Conservation (phyloP, 2,329 filamentous ascomycete species). For the Colletotrichum musicola region DNA sequence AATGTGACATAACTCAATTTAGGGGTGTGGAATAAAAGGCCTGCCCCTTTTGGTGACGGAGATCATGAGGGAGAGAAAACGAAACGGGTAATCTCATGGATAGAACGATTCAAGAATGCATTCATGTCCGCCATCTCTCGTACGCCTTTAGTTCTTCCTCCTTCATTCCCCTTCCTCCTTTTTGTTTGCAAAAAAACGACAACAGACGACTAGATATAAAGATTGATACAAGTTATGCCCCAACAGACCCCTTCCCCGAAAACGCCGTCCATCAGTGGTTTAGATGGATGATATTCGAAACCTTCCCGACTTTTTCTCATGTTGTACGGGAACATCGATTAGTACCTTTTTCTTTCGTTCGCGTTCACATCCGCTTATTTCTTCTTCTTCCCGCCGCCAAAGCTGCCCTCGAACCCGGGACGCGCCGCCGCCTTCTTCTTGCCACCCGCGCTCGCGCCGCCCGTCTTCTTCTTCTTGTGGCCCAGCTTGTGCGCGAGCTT, state of each 20-base stretch:
- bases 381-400: conserved; percentile 68
- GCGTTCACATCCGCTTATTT: conserved; percentile 23
- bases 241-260: background rate
- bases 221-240: background rate
- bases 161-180: conserved; percentile 10
- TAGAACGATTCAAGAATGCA: conserved; percentile 36
- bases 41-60: background rate
- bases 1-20: too few species aligned
- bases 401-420: conserved; percentile 78
- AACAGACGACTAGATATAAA: too few species aligned
- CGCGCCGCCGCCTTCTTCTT: conserved; percentile 64
- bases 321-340: too few species aligned
- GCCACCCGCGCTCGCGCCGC: background rate
- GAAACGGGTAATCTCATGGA: conserved; percentile 19
- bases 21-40: too few species aligned
- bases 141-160: conserved; percentile 14
- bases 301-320: background rate
- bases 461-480: conserved; percentile 63
- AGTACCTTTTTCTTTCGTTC: conserved; percentile 3
- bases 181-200: conserved; percentile 12
- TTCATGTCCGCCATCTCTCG: conserved; percentile 28
- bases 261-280: conserved; percentile 34
- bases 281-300: conserved; percentile 18
- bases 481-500: conserved; percentile 71
- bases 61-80: too few species aligned